These are phyloP conservation scores for Musa troglodytarum DNA, from an alignment of 176 grass and related monocot genomes.

Conservation along the genomic window DNA sequence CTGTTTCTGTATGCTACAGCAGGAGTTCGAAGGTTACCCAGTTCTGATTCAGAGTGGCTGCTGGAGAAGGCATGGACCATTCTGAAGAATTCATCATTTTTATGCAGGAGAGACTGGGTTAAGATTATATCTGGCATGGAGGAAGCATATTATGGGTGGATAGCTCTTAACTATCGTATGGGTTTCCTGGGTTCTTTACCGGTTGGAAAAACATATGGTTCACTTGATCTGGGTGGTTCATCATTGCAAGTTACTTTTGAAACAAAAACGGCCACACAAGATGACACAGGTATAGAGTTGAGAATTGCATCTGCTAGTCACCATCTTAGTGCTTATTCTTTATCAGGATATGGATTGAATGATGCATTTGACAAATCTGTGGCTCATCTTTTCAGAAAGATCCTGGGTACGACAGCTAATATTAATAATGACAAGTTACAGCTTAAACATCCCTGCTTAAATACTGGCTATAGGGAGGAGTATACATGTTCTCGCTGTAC, in stretches of 20 bases:
- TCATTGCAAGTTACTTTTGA: conserved; percentile 99
- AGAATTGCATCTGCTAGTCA: conserved; percentile 67
- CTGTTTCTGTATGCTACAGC: conserved; percentile 92
- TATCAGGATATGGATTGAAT: conserved; percentile 92
- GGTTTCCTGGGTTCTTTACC: conserved; percentile 61
- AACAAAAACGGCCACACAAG: conserved; percentile 41
- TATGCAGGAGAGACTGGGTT: conserved; percentile 70
- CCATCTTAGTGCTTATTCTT: conserved; percentile 90
- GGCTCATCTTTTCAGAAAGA: conserved; percentile 58
- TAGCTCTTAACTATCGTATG: conserved; percentile 80
- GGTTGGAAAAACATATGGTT: conserved; percentile 68
- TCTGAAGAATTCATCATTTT: conserved; percentile 95
- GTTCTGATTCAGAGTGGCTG: conserved; percentile 85
- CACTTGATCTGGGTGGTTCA: conserved; percentile 95
- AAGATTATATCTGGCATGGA: conserved; percentile 96
- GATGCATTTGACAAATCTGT: conserved; percentile 99
- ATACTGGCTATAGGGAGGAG: conserved; percentile 81
- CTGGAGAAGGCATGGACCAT: conserved; percentile 83
- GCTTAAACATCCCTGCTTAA: conserved; percentile 85
- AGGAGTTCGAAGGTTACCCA: conserved; percentile 80
- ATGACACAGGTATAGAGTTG: conserved; percentile 57
- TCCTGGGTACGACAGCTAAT: conserved; percentile 21
- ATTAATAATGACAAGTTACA: conserved; percentile 43
- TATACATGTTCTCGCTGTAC: conserved; percentile 77
- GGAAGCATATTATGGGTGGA: conserved; percentile 99